Evolutionary conservation across 2,329 filamentous ascomycete genomes (phyloP), one percentile per base, ranked within the genome.

Genomic region (Teratosphaeria destructans): DNA sequence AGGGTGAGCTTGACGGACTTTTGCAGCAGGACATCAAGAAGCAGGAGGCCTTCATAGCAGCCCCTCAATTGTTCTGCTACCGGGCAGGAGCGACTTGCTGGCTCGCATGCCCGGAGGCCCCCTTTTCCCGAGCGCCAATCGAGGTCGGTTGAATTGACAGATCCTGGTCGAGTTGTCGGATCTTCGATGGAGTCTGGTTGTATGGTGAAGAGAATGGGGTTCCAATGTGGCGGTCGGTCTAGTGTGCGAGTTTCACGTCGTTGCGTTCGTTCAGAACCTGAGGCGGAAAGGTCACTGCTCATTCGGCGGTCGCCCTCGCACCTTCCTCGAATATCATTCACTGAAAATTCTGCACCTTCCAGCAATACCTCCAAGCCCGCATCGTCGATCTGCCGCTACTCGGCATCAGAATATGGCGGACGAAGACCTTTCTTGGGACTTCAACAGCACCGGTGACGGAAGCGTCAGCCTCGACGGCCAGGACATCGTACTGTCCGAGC

Each of bases 401-500:
- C 43, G 43, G 16, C 19, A 49, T 49, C 43, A 6, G 16, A 49
- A 2, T 2, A 49, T 49, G 43, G 43, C 43, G 2, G n/a, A 8
- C 43, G 19, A 19, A 10, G 43, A 49, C 43, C 7, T 19, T 19
- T 23, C 43, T 3, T 49, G 43, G 43, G 43, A 49, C 43, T 23
- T n/a, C n/a, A n/a, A 49, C 19, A 49, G 43, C 19, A 19, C 43
- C 7, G 19, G n/a, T 49, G 43, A 49, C 8, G 43, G 43, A 19
- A n/a, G 43, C 19, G 43, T 49, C 19, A 11, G 6, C 43, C 43
- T 49, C n/a, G 10, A n/a, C 16, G 43, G 16, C 54, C 4, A 56
- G 14, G 60, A 61, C 35, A 14, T 14, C 7, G 54, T 16, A 10
- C 35, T 53, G 7, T 61, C 53, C 29, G 26, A 54, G 49, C 60